A percentile compares a stretch with the other conserved stretches of the same genome.
Conservation (phyloP, 352 stramenopile genomes). For the Pythium monospermum region DNA sequence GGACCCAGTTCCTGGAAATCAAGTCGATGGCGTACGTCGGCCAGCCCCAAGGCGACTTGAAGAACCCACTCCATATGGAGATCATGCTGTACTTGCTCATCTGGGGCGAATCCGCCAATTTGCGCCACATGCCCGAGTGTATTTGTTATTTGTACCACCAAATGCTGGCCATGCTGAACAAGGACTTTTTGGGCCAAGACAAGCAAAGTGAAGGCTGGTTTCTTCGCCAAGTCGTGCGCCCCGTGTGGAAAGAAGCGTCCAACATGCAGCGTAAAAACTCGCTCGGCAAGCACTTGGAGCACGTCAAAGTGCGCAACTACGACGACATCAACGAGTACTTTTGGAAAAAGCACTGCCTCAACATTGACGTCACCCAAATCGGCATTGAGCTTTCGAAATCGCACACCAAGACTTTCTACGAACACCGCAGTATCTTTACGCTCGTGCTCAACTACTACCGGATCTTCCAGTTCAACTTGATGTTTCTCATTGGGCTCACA, state of each 20-base stretch:
- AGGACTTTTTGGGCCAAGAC: slow-evolving; percentile 18
- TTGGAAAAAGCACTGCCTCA: slow-evolving; percentile 28
- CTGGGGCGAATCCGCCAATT: slow-evolving; percentile 91
- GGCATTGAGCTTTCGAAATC: slow-evolving; percentile 21
- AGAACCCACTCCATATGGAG: slow-evolving; percentile 49
- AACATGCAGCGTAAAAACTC: slow-evolving; percentile 34
- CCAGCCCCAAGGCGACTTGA: slow-evolving; percentile 11
- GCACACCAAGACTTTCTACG: slow-evolving; percentile 35
- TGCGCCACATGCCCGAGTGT: slow-evolving; percentile 92
- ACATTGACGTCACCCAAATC: slow-evolving; percentile 20
- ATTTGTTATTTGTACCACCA: slow-evolving; percentile 91
- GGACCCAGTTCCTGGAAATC: slow-evolving; percentile 62
- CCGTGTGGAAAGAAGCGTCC: slow-evolving; percentile 26
- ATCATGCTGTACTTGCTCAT: slow-evolving; percentile 92
- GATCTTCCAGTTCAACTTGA: slow-evolving; percentile 54
- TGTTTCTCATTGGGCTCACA: slow-evolving; percentile 34
- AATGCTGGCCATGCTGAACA: slow-evolving; percentile 27
- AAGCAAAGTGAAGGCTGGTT: slow-evolving; percentile 23
- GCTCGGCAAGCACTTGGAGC: slow-evolving; percentile 25
- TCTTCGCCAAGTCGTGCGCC: slow-evolving; percentile 22
- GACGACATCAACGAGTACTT: slow-evolving; percentile 47
- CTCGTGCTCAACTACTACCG: slow-evolving; percentile 42
- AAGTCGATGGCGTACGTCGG: slow-evolving; percentile 70
- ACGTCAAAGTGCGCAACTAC: slow-evolving; percentile 38
- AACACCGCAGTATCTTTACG: slow-evolving; percentile 39